Evolutionary conservation across 768 basidiomycete genomes (phyloP).

Genomic region (Chiua virens): DNA sequence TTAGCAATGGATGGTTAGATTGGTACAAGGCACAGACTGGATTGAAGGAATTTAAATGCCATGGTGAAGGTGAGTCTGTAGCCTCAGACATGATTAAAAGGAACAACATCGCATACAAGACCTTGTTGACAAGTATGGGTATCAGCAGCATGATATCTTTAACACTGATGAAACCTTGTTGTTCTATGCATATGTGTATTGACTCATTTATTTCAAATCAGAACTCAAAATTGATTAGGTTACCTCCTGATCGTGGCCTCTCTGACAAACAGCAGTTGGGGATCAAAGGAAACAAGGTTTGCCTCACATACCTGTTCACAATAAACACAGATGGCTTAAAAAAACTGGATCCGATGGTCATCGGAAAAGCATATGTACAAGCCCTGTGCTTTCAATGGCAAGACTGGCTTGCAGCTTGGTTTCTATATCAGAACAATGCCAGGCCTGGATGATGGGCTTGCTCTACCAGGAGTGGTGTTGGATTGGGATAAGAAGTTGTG

Average conservation of each 20-base stretch:
- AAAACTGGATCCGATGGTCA: slow-evolving; percentile 4
- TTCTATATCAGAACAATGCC: slow-evolving; percentile 3
- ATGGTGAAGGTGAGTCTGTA: slow-evolving; percentile 38
- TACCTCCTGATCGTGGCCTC: slow-evolving; percentile 1
- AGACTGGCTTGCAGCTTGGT: neutral
- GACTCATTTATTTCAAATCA: neutral
- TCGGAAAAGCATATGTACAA: slow-evolving; percentile 5
- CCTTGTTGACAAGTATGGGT: slow-evolving; percentile 28
- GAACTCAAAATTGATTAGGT: neutral
- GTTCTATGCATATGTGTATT: slow-evolving; percentile 31
- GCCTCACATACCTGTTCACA: neutral
- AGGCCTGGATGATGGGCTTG: slow-evolving; percentile 3
- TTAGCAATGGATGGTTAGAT: neutral
- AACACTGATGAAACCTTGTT: slow-evolving; percentile 40
- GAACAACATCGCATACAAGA: slow-evolving; percentile 27
- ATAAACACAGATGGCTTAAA: slow-evolving; percentile 1
- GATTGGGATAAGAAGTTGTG: neutral
- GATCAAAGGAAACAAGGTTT: slow-evolving; percentile 1
- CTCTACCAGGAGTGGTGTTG: slow-evolving; percentile 6
- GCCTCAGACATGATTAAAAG: slow-evolving; percentile 19
- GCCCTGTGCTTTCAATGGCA: neutral
- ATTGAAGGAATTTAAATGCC: neutral
- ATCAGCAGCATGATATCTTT: slow-evolving; percentile 30
- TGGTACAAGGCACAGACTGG: neutral
- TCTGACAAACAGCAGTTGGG: neutral